Evolutionary conservation across 768 basidiomycete species (phyloP).

Genomic region (Termitomyces sp.): DNA sequence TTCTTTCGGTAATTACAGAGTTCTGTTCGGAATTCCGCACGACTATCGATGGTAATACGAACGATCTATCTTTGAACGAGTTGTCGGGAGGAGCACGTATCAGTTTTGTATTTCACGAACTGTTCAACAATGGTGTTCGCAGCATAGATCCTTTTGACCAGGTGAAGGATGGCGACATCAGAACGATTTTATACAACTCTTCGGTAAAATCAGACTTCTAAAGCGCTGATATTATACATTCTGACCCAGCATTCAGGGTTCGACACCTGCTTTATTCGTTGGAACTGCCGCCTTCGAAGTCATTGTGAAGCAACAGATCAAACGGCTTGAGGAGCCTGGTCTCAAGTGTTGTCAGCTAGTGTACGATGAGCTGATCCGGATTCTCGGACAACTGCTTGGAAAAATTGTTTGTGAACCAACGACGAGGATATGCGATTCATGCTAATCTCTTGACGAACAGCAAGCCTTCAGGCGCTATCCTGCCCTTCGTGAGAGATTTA

Average conservation of each 20-base stretch:
- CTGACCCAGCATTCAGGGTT: constrained; percentile 50
- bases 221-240: not conserved
- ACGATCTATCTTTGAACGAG: constrained; percentile 92
- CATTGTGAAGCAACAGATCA: constrained; percentile 99
- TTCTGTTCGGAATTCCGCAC: constrained; percentile 97
- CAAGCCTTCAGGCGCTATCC: constrained; percentile 96
- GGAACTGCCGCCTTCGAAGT: constrained; percentile 97
- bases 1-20: constrained; percentile 96
- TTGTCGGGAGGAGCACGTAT: constrained; percentile 98
- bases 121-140: constrained; percentile 96
- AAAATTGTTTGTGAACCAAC: constrained; percentile 62
- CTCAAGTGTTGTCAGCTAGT: constrained; percentile 94
- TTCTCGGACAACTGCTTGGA: constrained; percentile 81
- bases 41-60: constrained; percentile 95
- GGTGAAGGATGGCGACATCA: constrained; percentile 97
- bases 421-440: not conserved
- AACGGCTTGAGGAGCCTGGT: constrained; percentile 89
- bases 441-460: constrained; percentile 32
- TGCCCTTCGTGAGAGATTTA: constrained; percentile 94
- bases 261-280: constrained; percentile 93
- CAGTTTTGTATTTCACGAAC: constrained; percentile 97
- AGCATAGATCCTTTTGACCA: constrained; percentile 98
- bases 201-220: constrained; percentile 52
- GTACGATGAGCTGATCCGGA: constrained; percentile 96
- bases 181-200: constrained; percentile 95